Evolutionary conservation across 2,329 filamentous ascomycete genomes (phyloP), one percentile per base, ranked within the genome.

Genomic region (Ophiostoma ips): DNA sequence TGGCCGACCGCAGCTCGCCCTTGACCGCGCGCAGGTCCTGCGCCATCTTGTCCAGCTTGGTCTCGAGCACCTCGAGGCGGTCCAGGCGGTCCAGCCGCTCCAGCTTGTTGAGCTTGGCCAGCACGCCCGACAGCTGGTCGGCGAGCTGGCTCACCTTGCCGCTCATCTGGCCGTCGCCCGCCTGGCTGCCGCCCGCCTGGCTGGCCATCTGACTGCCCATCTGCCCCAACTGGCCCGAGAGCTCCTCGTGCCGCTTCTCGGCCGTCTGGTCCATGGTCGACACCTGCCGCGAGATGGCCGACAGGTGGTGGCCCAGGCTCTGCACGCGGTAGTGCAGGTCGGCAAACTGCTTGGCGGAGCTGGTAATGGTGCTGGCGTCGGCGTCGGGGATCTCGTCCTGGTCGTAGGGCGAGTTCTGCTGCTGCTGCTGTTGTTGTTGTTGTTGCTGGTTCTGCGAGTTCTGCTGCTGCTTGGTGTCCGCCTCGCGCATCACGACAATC

Each of bases 311-410:
- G 63, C 79, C 79, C 52, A 87, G 71, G 57, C 71, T 73, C 64
- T 89, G 87, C 16, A 96, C 70, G 31, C 88, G 84, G 68, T 84
- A 84, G 70, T 94, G 84, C 13, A 96, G 73, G 62, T 95, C 89
- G 33, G 75, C 73, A 62, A 95, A 90, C 64, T 95, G 87, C 12
- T 68, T 67, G 57, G 67, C 67, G 55, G 73, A 73, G 41, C 67
- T 70, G 19, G 67, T 65, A 60, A 74, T 73, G 31, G 61, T 59
- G 44, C 73, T 68, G 47, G 76, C 64, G 33, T 67, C 61, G 51
- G 68, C 57, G 58, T 80, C 75, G 41, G 71, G 67, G 41, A 75
- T 62, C 43, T 64, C 59, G 21, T 68, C 65, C 6, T 51, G 30
- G 19, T 36, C 36, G 16, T 38, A 15, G 12, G 40, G 36, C 41